phyloP scores from a whole-genome alignment of 495 filamentous ascomycete genomes.

The Penicillium daleae region DNA sequence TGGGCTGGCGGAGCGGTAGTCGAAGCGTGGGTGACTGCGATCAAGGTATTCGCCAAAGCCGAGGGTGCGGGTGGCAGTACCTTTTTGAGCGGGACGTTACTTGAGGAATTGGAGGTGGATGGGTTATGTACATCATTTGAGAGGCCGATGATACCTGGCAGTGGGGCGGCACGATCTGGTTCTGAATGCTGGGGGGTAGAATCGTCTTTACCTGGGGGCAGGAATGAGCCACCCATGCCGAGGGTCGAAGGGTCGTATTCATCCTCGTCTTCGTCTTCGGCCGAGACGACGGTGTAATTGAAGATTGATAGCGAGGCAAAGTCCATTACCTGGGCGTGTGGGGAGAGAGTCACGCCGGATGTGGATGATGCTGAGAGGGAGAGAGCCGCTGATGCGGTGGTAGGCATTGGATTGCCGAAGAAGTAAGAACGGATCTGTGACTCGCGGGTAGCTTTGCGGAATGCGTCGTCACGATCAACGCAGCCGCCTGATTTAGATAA shows the following conservation, averaged over 20 bases:
- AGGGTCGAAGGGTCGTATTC: constrained; percentile 50
- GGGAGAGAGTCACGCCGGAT: constrained; percentile 73
- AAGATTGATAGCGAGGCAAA: constrained; percentile 75
- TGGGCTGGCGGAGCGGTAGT: constrained; percentile 66
- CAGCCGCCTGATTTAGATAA: constrained; percentile 88
- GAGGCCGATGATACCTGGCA: constrained; percentile 31
- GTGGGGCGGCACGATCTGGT: constrained; percentile 22
- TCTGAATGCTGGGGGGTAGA: constrained; percentile 30
- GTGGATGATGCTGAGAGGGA: constrained; percentile 40
- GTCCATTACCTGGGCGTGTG: constrained; percentile 77
- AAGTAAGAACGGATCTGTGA: constrained; percentile 88
- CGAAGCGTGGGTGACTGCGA: constrained; percentile 78
- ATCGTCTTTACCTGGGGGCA: constrained; percentile 46
- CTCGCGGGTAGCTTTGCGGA: constrained; percentile 70
- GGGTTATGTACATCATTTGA: constrained; percentile 21
- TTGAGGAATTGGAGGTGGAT: neutral
- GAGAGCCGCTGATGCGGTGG: constrained; percentile 37
- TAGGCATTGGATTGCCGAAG: constrained; percentile 69
- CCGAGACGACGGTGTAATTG: constrained; percentile 53
- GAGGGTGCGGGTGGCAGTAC: constrained; percentile 39
- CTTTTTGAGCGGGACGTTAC: constrained; percentile 44
- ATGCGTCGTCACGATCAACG: constrained; percentile 76
- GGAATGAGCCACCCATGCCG: constrained; percentile 47
- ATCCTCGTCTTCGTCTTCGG: constrained; percentile 50
- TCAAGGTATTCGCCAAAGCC: constrained; percentile 60